Evolutionary conservation across 768 basidiomycete genomes (phyloP).

Genomic region (Auriscalpium vulgare): DNA sequence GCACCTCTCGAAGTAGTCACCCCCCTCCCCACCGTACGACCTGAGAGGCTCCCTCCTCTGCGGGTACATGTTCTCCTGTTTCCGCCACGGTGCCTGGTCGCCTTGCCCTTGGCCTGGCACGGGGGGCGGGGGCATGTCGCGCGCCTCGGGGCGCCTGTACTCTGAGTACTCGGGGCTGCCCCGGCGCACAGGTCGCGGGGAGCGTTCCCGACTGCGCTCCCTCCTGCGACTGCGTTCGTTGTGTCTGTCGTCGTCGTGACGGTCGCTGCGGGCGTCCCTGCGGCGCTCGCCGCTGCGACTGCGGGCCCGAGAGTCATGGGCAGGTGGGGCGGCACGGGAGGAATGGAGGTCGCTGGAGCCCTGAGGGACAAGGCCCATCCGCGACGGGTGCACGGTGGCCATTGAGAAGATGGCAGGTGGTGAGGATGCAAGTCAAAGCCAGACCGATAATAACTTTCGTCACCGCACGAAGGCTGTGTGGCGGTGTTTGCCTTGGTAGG

Average conservation of each 20-base stretch:
- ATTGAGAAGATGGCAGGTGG: neutral
- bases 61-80: constrained; percentile 52
- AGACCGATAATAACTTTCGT: no score
- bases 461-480: no score
- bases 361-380: constrained; percentile 1
- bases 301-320: constrained; percentile 10
- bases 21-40: constrained; percentile 28
- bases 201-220: constrained; percentile 21
- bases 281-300: constrained; percentile 11
- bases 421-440: no score
- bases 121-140: neutral
- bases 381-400: constrained; percentile 4
- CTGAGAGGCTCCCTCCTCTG: constrained; percentile 24
- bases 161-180: constrained; percentile 54
- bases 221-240: constrained; percentile 14
- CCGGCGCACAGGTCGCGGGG: constrained; percentile 8
- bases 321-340: constrained; percentile 34
- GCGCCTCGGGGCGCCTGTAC: constrained; percentile 28
- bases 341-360: constrained; percentile 9
- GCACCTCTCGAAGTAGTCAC: constrained; percentile 66
- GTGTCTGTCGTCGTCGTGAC: constrained; percentile 17
- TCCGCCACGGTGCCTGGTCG: constrained; percentile 34
- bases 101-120: constrained; percentile 13
- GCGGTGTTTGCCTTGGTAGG: no score
- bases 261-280: neutral